Conservation (phyloP, 2,329 filamentous ascomycete genomes). For the Cladosporium sp. region DNA sequence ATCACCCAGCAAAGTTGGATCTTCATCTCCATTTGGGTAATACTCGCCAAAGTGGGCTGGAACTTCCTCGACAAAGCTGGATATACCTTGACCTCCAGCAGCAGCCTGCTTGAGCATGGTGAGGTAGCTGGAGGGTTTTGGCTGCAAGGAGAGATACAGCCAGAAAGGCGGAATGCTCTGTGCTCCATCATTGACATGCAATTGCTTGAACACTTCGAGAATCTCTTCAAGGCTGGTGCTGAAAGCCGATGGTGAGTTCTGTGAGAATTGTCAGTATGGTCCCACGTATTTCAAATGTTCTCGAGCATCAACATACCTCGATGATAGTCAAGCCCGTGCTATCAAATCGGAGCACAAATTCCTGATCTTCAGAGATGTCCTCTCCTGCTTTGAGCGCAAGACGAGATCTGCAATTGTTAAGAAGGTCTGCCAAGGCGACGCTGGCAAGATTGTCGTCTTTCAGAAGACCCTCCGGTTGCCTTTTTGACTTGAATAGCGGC, state of each 20-base stretch:
- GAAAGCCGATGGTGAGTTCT: conserved; percentile 54
- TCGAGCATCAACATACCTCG: conserved; percentile 52
- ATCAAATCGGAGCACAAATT: conserved; percentile 59
- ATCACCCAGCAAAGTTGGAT: conserved; percentile 14
- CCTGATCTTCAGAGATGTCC: conserved; percentile 58
- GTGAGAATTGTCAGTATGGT: conserved; percentile 24
- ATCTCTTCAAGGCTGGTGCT: conserved; percentile 59
- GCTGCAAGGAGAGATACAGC: conserved; percentile 56
- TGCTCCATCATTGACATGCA: conserved; percentile 62
- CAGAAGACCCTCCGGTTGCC: conserved; percentile 58
- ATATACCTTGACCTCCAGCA: conserved; percentile 59
- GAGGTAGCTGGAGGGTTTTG: conserved; percentile 57
- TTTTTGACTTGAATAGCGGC: conserved; percentile 59
- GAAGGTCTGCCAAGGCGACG: conserved; percentile 56
- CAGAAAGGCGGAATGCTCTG: conserved; percentile 57
- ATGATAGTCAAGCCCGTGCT: conserved; percentile 57
- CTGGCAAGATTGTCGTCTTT: conserved; percentile 58
- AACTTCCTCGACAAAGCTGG: conserved; percentile 40
- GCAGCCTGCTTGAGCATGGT: conserved; percentile 55
- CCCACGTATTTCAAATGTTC: conserved; percentile 1
- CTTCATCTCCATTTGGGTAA: conserved; percentile 22
- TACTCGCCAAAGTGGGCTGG: conserved; percentile 21
- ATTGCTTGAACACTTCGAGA: conserved; percentile 59
- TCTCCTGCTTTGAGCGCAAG: conserved; percentile 57
- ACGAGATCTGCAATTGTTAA: conserved; percentile 49